Percentiles rank a stretch among this genome's conserved stretches.
Evolutionary conservation across 257 asterid species (phyloP).

Genomic region (Gynochthodes officinalis): DNA sequence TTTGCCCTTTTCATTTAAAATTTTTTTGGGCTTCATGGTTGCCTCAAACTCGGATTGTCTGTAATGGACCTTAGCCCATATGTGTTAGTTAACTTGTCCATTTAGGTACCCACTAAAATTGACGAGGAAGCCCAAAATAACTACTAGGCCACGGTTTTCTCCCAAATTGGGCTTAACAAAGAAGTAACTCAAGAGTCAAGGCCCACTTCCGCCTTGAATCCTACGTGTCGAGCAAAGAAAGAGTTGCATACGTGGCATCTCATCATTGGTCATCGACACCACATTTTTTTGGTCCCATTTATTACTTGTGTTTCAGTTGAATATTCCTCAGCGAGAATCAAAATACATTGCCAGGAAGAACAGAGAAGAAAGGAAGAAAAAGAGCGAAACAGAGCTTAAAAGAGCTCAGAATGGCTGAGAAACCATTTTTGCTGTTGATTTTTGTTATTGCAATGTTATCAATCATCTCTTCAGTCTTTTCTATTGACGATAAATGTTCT

Average conservation of each 20-base stretch:
- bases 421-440: background rate
- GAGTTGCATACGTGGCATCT: background rate
- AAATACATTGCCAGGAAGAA: no score
- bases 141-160: no score
- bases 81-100: no score
- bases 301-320: slow-evolving; percentile 1
- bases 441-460: slow-evolving; percentile 9
- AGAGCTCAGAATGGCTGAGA: slow-evolving; percentile 16
- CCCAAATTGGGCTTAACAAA: no score
- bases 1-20: background rate
- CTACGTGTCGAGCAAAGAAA: background rate
- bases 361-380: background rate
- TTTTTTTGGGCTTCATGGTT: background rate
- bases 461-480: slow-evolving; percentile 31
- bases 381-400: background rate
- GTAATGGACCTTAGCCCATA: background rate
- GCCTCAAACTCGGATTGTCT: background rate
- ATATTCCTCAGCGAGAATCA: background rate
- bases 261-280: slow-evolving; percentile 9
- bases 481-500: slow-evolving; percentile 77
- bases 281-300: background rate
- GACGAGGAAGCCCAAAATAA: no score
- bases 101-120: no score
- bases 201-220: background rate
- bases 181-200: no score